Conservation (phyloP, 2,329 filamentous ascomycete species). For the Lizonia empirigonia region DNA sequence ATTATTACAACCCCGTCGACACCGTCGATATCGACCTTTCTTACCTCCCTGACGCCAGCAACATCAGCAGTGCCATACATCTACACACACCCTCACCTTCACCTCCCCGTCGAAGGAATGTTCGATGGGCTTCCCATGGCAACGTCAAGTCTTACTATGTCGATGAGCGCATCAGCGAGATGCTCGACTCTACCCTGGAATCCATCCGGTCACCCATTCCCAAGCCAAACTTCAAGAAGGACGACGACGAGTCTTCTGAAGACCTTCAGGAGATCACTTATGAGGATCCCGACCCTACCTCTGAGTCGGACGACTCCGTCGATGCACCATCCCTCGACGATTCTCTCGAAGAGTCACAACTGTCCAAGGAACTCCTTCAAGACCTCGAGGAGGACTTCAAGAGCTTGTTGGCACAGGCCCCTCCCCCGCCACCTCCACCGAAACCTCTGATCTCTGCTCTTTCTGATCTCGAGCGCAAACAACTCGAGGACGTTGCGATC, state of each 20-base stretch:
- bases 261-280: not conserved
- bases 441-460: conserved; percentile 31
- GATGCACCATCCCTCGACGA: conserved; percentile 8
- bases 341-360: conserved; percentile 27
- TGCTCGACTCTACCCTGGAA: conserved; percentile 32
- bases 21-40: conserved; percentile 17
- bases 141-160: conserved; percentile 24
- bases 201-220: conserved; percentile 15
- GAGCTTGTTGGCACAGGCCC: conserved; percentile 18
- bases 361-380: conserved; percentile 29
- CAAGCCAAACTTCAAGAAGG: conserved; percentile 2
- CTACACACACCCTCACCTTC: not conserved
- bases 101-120: conserved; percentile 8
- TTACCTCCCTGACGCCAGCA: not conserved
- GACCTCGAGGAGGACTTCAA: conserved; percentile 25
- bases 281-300: not conserved
- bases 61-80: conserved; percentile 1
- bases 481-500: conserved; percentile 20
- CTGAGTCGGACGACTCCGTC: not conserved
- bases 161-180: conserved; percentile 30
- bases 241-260: conserved; percentile 1
- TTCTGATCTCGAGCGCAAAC: conserved; percentile 19
- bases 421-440: conserved; percentile 9
- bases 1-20: conserved; percentile 7
- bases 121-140: conserved; percentile 23